Conservation (phyloP, 345 rosid genomes). For the Turnera subulata region DNA sequence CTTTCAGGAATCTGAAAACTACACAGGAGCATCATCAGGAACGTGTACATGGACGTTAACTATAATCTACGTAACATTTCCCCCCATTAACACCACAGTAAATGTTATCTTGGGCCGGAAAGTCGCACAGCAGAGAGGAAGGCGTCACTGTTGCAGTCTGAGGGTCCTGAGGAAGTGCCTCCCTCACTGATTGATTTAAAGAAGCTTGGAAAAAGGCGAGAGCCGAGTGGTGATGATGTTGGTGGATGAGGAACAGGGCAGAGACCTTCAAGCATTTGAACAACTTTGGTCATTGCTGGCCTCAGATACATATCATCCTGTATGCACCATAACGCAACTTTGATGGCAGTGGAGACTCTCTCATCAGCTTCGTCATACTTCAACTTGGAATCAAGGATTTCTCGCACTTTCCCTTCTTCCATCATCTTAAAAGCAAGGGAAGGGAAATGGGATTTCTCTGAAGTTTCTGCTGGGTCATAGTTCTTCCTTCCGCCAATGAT, state of each 20-base stretch:
- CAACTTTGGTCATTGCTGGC: slow-evolving; percentile 83
- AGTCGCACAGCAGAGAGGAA: slow-evolving; percentile 71
- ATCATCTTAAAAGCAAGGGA: slow-evolving; percentile 85
- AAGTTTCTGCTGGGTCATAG: slow-evolving; percentile 50
- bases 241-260: slow-evolving; percentile 60
- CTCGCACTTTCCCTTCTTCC: slow-evolving; percentile 73
- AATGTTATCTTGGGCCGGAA: slow-evolving; percentile 85
- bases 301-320: slow-evolving; percentile 82
- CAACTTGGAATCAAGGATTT: slow-evolving; percentile 62
- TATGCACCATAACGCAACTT: slow-evolving; percentile 89
- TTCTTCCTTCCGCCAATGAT: slow-evolving; percentile 84
- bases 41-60: background rate
- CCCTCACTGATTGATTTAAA: slow-evolving; percentile 50
- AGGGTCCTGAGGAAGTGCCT: slow-evolving; percentile 69
- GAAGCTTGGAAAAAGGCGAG: slow-evolving; percentile 47
- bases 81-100: background rate
- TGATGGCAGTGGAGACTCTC: slow-evolving; percentile 46
- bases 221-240: slow-evolving; percentile 51
- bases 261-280: slow-evolving; percentile 95
- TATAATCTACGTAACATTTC: background rate
- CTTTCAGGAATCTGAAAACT: slow-evolving; percentile 9
- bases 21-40: slow-evolving; percentile 1
- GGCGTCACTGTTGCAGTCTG: slow-evolving; percentile 65
- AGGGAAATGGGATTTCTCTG: slow-evolving; percentile 82
- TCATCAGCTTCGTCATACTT: slow-evolving; percentile 38